Evolutionary conservation across 306 rosid species (phyloP), one percentile per base, ranked within the genome.

Genomic region (Pyrus bretschneideri): DNA sequence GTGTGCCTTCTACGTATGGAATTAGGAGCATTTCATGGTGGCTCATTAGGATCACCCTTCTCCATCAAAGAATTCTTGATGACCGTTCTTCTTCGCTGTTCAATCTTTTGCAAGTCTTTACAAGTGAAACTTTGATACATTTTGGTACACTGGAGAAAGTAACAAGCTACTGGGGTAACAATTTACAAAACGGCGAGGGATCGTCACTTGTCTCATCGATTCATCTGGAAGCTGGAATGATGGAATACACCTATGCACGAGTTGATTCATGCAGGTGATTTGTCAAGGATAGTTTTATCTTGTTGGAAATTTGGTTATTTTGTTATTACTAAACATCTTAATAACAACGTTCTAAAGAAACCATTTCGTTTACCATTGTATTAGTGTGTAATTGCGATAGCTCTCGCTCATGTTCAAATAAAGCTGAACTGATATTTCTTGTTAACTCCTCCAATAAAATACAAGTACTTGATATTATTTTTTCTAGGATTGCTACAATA

Each of bases 261-360:
- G 97, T 90, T 76, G 97, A 95, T 82, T 76, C 97, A 79, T 92
- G 98, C 91, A 88, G 92, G 98, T 89, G 62, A 77, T 72, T 73
- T 57, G 5, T 58, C 22, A 45, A 19, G 57, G 35, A 38, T 54
- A 23, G 60, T 62, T 52, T 29, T 22, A 60, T 62, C 11, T 63
- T 30, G 5, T 30, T 3, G 30, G 30, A 31, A 61, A 15, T 75
- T 59, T 73, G 81, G 49, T 55, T 71, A 38, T 3, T 21, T 11
- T 33, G 31, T 6, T 58, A 17, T 9, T 15, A 42, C 57, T 40
- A 33, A 21, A 11, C 29, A 38, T 73, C 68, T 9, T 23, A 42
- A 15, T 22, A 58, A 22, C 27, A 35, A 35, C 42, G 2, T 21
- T 33, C 1, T 9, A 21, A 10, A 21, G 18, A 15, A 57, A 29